Evolutionary conservation across 208 protist species (phyloP), one percentile per base, ranked within the genome.

Genomic region (Vickermania spadyakhi): DNA sequence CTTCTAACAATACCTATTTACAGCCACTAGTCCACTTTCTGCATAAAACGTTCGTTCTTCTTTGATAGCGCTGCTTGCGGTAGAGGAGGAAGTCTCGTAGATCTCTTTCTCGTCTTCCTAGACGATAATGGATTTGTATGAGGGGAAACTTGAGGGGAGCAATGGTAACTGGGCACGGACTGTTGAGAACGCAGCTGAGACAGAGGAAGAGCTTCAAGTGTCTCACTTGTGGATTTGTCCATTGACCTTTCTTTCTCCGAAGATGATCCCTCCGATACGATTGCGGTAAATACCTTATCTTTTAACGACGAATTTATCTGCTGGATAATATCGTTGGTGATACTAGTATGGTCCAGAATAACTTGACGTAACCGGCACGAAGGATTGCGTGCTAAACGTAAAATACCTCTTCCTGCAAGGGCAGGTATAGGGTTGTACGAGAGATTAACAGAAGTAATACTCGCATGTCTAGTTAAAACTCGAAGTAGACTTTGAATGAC

Each of bases 381-480:
- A 45, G 86, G 80, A 51, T 82, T 89, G 14, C 86, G 77, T 2
- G 74, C 74, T 1, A 93, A 65, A 0, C 86, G 82, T 7, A 87
- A 56, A 2, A 93, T 60, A 13, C 68, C 75, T 22, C 86, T 79
- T 1, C 80, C 86, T 0, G 86, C 86, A 0, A 93, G 71, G 3
- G 81, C 66, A 0, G 86, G 86, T 31, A 93, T 86, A 0, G 86
- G 86, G 59, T 93, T 93, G 59, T 79, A 62, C 1, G 81, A 86
- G 1, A 93, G 60, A 61, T 89, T 73, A 53, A 93, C 58, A 26
- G 76, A 78, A 14, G 64, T 31, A 13, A 93, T 30, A 7, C 73
- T 68, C 22, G 80, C 82, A 59, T 90, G 86, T 25, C 65, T 60
- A 4, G 63, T 56, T 1, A 82, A 69, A 11, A 74, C 64, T 56